These are phyloP conservation scores for Thielaviopsis euricoi DNA, from an alignment of 2,329 filamentous ascomycete species.

Conservation along the genomic window DNA sequence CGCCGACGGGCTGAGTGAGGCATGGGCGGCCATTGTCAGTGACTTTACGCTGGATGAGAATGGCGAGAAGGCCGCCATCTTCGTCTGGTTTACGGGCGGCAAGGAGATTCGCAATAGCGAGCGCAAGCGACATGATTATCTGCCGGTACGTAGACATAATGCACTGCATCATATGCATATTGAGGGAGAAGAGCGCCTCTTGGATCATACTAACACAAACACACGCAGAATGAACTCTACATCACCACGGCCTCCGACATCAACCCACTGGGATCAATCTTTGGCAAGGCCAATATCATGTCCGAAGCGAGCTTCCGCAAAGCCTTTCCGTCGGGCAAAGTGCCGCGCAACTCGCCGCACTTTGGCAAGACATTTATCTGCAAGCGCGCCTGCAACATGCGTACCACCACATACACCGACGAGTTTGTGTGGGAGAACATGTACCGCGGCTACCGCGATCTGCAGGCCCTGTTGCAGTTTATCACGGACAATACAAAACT, in stretches of 20 bases:
- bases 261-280: conserved; percentile 77
- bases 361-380: conserved; percentile 82
- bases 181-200: too few species aligned
- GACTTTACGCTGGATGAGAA: conserved; percentile 63
- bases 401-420: conserved; percentile 79
- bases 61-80: conserved; percentile 64
- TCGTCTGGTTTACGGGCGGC: conserved; percentile 93
- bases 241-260: conserved; percentile 75
- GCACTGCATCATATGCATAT: too few species aligned
- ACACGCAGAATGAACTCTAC: conserved; percentile 66
- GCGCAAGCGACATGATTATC: conserved; percentile 65
- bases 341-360: conserved; percentile 56
- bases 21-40: conserved; percentile 83
- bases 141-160: conserved; percentile 43
- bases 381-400: conserved; percentile 71
- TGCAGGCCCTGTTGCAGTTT: conserved; percentile 48
- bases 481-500: conserved; percentile 59
- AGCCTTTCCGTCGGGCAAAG: conserved; percentile 56
- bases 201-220: too few species aligned
- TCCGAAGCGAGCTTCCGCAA: conserved; percentile 53
- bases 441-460: conserved; percentile 47
- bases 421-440: conserved; percentile 87
- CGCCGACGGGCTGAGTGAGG: conserved; percentile 69
- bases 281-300: conserved; percentile 69
- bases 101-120: conserved; percentile 72